phyloP scores from a whole-genome alignment of 1,139 yeast genomes.

The Lizanozyma gosingica region DNA sequence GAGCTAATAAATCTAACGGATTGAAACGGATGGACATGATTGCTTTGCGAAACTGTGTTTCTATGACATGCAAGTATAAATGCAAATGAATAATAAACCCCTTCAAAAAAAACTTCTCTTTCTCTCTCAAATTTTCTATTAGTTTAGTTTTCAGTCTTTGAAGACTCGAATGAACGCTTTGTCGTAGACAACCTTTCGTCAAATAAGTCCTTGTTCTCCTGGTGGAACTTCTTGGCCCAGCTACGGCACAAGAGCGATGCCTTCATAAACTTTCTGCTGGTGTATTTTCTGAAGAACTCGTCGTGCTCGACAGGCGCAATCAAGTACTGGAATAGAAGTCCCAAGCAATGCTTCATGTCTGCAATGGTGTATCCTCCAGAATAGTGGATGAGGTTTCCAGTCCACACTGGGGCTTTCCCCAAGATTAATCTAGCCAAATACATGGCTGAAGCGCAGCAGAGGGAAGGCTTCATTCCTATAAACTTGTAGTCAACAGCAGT shows the following conservation, averaged over 20 bases:
- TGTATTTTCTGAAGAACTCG: conserved; percentile 89
- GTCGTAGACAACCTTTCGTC: conserved; percentile 11
- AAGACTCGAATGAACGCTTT: neutral
- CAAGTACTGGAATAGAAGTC: conserved; percentile 68
- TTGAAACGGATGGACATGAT: too few relatives aligned
- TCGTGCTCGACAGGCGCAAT: conserved; percentile 84
- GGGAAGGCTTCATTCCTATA: conserved; percentile 70
- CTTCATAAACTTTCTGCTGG: conserved; percentile 83
- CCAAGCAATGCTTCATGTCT: conserved; percentile 64
- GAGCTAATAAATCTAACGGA: too few relatives aligned
- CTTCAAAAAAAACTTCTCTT: too few relatives aligned
- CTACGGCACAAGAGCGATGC: conserved; percentile 82
- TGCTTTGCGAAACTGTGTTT: too few relatives aligned
- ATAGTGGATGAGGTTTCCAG: conserved; percentile 77
- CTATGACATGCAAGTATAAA: too few relatives aligned
- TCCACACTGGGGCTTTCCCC: conserved; percentile 65
- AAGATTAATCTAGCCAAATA: conserved; percentile 74
- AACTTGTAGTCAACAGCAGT: conserved; percentile 75
- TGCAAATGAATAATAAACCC: too few relatives aligned
- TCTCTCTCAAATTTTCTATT: too few relatives aligned
- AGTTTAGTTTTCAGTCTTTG: too few relatives aligned
- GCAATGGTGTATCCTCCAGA: conserved; percentile 83
- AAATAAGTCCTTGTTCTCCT: conserved; percentile 11
- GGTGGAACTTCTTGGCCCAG: conserved; percentile 66
- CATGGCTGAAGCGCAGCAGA: conserved; percentile 90